A percentile compares a stretch with the other conserved stretches of the same genome.
Evolutionary conservation across 2,329 filamentous ascomycete genomes (phyloP).

Genomic region (Alternaria postmessia): DNA sequence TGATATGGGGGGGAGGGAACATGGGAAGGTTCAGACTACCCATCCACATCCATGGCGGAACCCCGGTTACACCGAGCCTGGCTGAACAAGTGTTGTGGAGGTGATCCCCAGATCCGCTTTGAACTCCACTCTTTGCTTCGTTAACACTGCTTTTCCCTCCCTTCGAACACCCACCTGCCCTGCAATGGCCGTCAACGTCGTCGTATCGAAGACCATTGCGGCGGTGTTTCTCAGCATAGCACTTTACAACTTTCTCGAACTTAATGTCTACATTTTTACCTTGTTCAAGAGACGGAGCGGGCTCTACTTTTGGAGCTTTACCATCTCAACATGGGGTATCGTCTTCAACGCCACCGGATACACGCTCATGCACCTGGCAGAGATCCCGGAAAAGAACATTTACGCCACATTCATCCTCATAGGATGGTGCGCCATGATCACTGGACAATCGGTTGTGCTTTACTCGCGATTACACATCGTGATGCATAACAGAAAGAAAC

Average conservation of each 20-base stretch:
- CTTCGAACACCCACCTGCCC: background rate
- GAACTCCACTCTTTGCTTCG: constrained; percentile 8
- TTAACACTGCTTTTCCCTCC: constrained; percentile 6
- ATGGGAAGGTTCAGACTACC: background rate
- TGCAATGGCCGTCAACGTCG: constrained; percentile 9
- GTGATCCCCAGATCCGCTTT: constrained; percentile 8
- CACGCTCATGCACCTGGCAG: constrained; percentile 49
- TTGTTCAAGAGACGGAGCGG: constrained; percentile 56
- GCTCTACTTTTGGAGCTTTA: constrained; percentile 59
- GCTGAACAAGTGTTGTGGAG: constrained; percentile 10
- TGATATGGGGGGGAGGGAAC: background rate
- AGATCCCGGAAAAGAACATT: constrained; percentile 37
- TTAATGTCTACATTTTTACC: constrained; percentile 55
- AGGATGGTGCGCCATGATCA: constrained; percentile 68
- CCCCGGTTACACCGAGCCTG: background rate
- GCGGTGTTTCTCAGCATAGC: constrained; percentile 35
- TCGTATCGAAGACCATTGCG: constrained; percentile 16
- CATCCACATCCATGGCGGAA: background rate
- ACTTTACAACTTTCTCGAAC: constrained; percentile 52
- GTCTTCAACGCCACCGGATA: constrained; percentile 57
- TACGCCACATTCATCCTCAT: constrained; percentile 57
- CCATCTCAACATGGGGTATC: constrained; percentile 54
- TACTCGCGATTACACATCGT: constrained; percentile 69
- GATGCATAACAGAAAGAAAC: constrained; percentile 56
- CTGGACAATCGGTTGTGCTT: constrained; percentile 66